Conservation (phyloP, 1,284 basidiomycete genomes). For the Megacollybia platyphylla region DNA sequence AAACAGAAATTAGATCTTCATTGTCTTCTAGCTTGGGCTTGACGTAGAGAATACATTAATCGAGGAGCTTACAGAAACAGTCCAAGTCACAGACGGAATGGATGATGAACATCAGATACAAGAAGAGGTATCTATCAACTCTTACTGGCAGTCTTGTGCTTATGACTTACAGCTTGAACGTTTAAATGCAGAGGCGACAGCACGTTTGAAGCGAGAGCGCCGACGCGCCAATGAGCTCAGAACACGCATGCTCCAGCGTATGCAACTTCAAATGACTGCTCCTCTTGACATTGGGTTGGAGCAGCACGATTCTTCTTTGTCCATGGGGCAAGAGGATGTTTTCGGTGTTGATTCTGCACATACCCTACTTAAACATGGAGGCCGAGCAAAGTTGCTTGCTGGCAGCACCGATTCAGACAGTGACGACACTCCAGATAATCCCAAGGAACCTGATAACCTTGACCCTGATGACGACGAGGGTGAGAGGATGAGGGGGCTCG, state of each 20-base stretch:
- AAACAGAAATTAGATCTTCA: not conserved
- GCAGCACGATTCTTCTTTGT: slow-evolving; percentile 61
- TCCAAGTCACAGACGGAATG: slow-evolving; percentile 62
- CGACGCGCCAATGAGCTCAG: slow-evolving; percentile 86
- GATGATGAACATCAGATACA: slow-evolving; percentile 86
- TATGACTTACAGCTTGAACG: slow-evolving; percentile 57
- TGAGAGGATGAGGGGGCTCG: slow-evolving; percentile 51
- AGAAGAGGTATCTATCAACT: slow-evolving; percentile 53
- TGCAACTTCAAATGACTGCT: slow-evolving; percentile 97
- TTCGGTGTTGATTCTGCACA: slow-evolving; percentile 68
- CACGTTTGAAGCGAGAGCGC: slow-evolving; percentile 72
- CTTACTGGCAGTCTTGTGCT: not conserved
- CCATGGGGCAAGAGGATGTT: slow-evolving; percentile 66
- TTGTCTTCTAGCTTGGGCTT: slow-evolving; percentile 49
- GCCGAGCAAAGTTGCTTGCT: slow-evolving; percentile 25
- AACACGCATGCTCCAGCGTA: slow-evolving; percentile 80
- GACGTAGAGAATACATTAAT: slow-evolving; percentile 65
- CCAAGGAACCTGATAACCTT: slow-evolving; percentile 34
- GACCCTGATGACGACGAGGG: slow-evolving; percentile 67
- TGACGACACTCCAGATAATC: slow-evolving; percentile 33
- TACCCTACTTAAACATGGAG: slow-evolving; percentile 29
- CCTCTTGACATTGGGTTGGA: slow-evolving; percentile 94
- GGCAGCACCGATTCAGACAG: slow-evolving; percentile 30
- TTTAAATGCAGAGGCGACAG: slow-evolving; percentile 67
- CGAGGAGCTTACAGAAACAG: slow-evolving; percentile 68